Percentiles rank a stretch among this genome's conserved stretches.
Conservation (phyloP, 2,329 filamentous ascomycete species). For the Annulohypoxylon truncatum region DNA sequence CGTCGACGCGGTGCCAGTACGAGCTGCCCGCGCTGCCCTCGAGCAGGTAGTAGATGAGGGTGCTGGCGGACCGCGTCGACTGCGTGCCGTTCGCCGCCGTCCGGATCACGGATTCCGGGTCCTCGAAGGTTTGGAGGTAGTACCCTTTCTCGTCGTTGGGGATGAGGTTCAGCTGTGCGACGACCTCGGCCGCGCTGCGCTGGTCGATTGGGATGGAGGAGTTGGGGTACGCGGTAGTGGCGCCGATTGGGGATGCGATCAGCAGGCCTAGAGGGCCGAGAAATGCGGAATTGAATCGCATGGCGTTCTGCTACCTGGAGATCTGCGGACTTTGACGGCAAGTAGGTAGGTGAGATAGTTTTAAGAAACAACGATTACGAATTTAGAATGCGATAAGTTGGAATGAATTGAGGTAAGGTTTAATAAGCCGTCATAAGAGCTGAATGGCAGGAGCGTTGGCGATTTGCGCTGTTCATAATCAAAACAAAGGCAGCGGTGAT, state of each 20-base stretch:
- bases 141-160: conserved; percentile 63
- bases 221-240: background rate
- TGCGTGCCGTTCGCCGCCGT: conserved; percentile 48
- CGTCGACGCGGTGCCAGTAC: conserved; percentile 64
- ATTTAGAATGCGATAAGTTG: background rate
- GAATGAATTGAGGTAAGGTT: background rate
- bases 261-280: conserved; percentile 21
- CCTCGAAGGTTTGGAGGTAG: conserved; percentile 60
- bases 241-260: conserved; percentile 5
- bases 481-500: conserved; percentile 10
- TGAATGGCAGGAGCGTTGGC: background rate
- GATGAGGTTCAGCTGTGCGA: conserved; percentile 56
- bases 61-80: conserved; percentile 59
- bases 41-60: conserved; percentile 63
- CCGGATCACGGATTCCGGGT: conserved; percentile 45
- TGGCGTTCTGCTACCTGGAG: background rate
- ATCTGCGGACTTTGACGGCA: background rate
- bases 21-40: conserved; percentile 57
- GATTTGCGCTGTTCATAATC: background rate
- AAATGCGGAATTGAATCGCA: conserved; percentile 17
- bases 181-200: conserved; percentile 57
- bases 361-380: background rate
- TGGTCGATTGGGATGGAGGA: conserved; percentile 25
- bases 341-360: background rate
- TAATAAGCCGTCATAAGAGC: background rate